A percentile compares a stretch with the other conserved stretches of the same genome.
Evolutionary conservation across 2,329 filamentous ascomycete genomes (phyloP).

Genomic region (Monosporascus ibericus): DNA sequence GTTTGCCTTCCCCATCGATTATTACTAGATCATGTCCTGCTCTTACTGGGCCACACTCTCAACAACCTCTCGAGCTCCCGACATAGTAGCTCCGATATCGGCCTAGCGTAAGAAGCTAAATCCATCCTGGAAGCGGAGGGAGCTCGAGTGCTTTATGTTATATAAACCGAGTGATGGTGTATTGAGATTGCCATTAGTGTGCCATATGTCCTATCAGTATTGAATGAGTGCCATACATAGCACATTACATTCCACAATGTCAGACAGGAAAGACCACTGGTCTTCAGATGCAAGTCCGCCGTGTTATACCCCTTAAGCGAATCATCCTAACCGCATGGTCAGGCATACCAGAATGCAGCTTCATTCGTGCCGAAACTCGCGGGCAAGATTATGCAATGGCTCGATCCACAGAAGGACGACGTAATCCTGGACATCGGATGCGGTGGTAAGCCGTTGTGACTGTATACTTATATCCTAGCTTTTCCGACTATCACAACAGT

Average conservation of each 20-base stretch:
- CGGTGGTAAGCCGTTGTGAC: slow-evolving; percentile 39
- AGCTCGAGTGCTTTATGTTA: no score
- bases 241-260: slow-evolving; percentile 8
- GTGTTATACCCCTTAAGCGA: background rate
- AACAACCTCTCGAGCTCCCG: background rate
- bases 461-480: background rate
- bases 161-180: no score
- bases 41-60: background rate
- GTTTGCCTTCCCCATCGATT: no score
- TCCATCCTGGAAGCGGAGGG: no score
- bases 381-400: slow-evolving; percentile 50
- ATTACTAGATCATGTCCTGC: no score
- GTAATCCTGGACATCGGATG: slow-evolving; percentile 58
- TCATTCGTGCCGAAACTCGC: slow-evolving; percentile 60
- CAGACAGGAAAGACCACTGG: slow-evolving; percentile 30
- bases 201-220: no score
- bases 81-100: background rate
- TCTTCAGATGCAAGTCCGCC: slow-evolving; percentile 28
- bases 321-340: slow-evolving; percentile 1
- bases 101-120: background rate
- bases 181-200: no score
- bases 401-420: slow-evolving; percentile 53
- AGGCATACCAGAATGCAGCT: slow-evolving; percentile 56
- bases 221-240: no score
- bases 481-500: background rate